Base-by-base conservation (phyloP, 129 eudicot species). In the Solidago caesia region DNA sequence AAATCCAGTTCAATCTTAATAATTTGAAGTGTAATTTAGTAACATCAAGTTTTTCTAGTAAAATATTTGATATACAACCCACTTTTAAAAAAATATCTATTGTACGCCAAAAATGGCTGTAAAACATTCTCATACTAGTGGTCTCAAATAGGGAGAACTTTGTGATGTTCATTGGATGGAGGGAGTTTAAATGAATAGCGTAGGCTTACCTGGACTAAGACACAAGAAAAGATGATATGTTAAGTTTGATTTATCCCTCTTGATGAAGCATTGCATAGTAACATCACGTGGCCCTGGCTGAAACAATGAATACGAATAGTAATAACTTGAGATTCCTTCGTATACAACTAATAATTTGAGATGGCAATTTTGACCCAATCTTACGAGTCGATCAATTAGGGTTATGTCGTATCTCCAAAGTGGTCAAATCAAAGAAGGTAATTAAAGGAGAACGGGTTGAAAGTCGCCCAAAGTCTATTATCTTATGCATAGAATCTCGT, bases 211-310 rank as follows among this genome's bases (percentile, higher is more conserved):
- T 69, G 97, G 96, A 78, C 96, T 91, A 73, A 91, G 96, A 83
- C 97, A 91, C 73, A 88, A 72, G 70, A 67, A 91, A 51, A 91
- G 96, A 80, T 89, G 97, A 84, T 91, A 91, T 0, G 97, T 91
- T 72, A 91, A 85, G 77, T 88, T 91, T 67, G 97, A 91, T 68
- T 88, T 88, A 67, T 91, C 96, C 89, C 97, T 77, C 78, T 91
- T 91, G 81, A 91, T 91, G 82, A 91, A 91, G 83, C 97, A 91
- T 67, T 91, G 97, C 60, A 91, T 87, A 60, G 90, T 83, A 71
- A 92, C 92, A 67, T 91, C 97, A 33, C 97, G 97, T 80, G 91
- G 87, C 67, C 97, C 97, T 0, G 97, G 97, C 97, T 91, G 97
- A 49, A 84, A 74, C 25, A 74, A 2, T 1, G 7, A 67, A n/a